These are phyloP conservation scores for Phlebopus sp. DNA, from an alignment of 1,284 basidiomycete species.

Conservation along the genomic window DNA sequence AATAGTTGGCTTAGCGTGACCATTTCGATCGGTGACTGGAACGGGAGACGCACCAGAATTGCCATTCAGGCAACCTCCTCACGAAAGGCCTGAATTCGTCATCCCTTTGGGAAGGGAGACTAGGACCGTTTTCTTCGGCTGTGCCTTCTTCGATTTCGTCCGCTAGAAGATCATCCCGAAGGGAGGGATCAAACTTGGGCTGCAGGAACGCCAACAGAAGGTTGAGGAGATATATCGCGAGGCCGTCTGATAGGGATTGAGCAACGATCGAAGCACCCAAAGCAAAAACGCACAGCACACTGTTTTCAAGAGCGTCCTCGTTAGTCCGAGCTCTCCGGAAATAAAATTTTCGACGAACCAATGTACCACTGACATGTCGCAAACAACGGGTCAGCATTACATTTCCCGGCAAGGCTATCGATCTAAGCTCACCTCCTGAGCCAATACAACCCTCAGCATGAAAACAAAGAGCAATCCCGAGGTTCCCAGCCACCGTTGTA, in stretches of 20 bases:
- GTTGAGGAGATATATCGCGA: constrained; percentile 92
- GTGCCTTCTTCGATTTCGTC: constrained; percentile 96
- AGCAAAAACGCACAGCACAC: constrained; percentile 60
- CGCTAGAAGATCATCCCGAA: constrained; percentile 89
- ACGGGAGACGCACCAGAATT: constrained; percentile 73
- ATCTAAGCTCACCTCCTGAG: constrained; percentile 76
- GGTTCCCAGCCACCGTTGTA: constrained; percentile 89
- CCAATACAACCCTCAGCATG: constrained; percentile 81
- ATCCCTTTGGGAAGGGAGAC: constrained; percentile 64
- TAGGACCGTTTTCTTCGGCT: constrained; percentile 35
- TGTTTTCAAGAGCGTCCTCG: constrained; percentile 23
- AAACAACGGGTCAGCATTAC: constrained; percentile 19
- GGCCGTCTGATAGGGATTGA: constrained; percentile 55
- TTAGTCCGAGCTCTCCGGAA: constrained; percentile 6
- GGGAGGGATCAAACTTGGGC: constrained; percentile 94
- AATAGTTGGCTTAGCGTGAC: constrained; percentile 3
- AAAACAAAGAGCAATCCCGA: constrained; percentile 75
- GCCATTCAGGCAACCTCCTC: constrained; percentile 92
- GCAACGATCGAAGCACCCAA: constrained; percentile 2
- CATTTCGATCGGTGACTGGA: background rate
- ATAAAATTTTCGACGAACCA: constrained; percentile 43
- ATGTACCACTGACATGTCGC: constrained; percentile 79
- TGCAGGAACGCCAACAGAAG: constrained; percentile 86
- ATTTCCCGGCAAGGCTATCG: background rate
- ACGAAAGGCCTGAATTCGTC: constrained; percentile 98